These are phyloP conservation scores for Punctularia strigosozonata DNA, from an alignment of 768 basidiomycete genomes.

Conservation along the genomic window DNA sequence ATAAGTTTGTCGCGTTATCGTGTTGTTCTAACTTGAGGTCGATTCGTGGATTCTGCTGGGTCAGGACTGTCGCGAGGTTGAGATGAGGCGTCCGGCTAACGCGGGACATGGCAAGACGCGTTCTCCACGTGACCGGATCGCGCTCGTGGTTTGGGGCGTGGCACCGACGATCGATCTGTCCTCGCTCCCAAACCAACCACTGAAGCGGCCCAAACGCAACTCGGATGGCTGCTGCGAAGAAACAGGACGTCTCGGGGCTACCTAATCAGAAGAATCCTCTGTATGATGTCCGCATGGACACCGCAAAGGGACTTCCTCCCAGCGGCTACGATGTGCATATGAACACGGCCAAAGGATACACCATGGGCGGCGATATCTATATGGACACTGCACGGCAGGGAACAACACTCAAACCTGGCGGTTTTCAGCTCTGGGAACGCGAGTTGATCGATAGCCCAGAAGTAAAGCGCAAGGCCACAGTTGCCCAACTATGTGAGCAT, in stretches of 20 bases:
- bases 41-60: constrained; percentile 41
- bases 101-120: not conserved
- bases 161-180: too few species aligned
- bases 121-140: not conserved
- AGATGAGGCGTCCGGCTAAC: constrained; percentile 14
- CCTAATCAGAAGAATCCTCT: constrained; percentile 12
- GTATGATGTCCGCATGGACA: constrained; percentile 69
- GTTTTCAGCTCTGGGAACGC: constrained; percentile 71
- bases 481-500: constrained; percentile 86
- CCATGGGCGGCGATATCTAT: constrained; percentile 40
- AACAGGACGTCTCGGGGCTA: constrained; percentile 1
- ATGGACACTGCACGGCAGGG: constrained; percentile 57
- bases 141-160: too few species aligned
- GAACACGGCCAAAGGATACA: constrained; percentile 48
- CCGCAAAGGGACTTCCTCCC: constrained; percentile 48
- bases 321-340: constrained; percentile 44
- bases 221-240: too few species aligned
- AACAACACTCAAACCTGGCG: constrained; percentile 40
- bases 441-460: constrained; percentile 77
- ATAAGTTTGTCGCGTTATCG: constrained; percentile 57
- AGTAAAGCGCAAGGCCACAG: constrained; percentile 90
- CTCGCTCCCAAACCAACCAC: too few species aligned
- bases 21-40: constrained; percentile 52
- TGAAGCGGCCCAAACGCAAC: too few species aligned
- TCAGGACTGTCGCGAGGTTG: constrained; percentile 46